These are phyloP conservation scores for Globisporangium cederbergense DNA, from an alignment of 352 stramenopile species.

Conservation along the genomic window DNA sequence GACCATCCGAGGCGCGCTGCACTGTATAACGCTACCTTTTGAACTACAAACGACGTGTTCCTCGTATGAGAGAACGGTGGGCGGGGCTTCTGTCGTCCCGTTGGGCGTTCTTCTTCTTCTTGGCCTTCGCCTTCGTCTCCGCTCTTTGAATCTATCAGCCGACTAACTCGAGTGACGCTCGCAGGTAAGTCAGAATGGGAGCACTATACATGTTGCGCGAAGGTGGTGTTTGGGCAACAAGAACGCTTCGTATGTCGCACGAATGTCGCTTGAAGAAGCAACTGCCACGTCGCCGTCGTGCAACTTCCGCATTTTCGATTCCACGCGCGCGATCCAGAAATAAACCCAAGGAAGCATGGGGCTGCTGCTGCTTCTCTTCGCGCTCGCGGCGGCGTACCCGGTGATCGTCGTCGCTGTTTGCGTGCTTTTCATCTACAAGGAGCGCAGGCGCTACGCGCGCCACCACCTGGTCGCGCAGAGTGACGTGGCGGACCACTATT, in stretches of 20 bases:
- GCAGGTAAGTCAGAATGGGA: background rate
- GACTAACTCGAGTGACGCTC: background rate
- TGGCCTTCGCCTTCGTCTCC: background rate
- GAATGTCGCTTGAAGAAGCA: background rate
- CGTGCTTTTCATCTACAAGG: constrained; percentile 33
- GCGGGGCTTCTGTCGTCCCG: background rate
- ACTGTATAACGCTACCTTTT: too few relatives aligned
- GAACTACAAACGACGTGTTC: too few relatives aligned
- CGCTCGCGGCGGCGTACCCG: constrained; percentile 21
- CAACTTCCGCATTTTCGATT: constrained; percentile 4
- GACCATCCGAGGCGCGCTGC: background rate
- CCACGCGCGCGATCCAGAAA: background rate
- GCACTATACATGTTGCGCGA: constrained; percentile 8
- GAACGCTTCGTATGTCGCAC: too few relatives aligned
- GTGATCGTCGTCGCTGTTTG: constrained; percentile 20
- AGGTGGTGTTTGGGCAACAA: background rate
- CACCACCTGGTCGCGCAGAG: constrained; percentile 24
- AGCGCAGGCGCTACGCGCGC: constrained; percentile 37
- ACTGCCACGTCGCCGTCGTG: background rate
- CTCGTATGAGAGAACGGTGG: background rate
- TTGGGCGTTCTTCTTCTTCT: background rate
- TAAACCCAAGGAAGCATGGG: constrained; percentile 8
- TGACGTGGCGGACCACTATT: constrained; percentile 12
- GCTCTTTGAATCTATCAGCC: constrained; percentile 1
- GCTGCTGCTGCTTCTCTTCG: constrained; percentile 21